Base-by-base conservation (phyloP, 2,329 filamentous ascomycete species). In the Ascomycota sp. region DNA sequence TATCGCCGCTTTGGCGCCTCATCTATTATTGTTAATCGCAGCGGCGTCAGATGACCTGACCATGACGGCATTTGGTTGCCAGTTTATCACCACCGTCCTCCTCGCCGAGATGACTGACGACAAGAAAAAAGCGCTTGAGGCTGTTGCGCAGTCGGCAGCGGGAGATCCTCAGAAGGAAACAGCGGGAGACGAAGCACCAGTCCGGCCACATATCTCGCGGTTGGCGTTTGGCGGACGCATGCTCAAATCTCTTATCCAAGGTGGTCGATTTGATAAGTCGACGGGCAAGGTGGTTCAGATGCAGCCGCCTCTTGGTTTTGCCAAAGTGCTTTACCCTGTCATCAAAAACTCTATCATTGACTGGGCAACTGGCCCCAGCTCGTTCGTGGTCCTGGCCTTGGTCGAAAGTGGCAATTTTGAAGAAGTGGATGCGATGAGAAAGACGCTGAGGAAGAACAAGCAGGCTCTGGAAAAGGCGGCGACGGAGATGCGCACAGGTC, bases 211-310 rank as follows among this genome's bases (percentile, higher is more conserved):
- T 45, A 61, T 77, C 32, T 66, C 71, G 19, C 59, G 66, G 42
- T 63, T 66, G 23, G 47, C 70, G 0, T 63, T 63, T 40, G 77
- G 72, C 25, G 82, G 80, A 11, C 75, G 82, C 34, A 77, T 94
- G 74, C 65, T 95, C 43, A 94, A 93, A 58, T 77, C 77, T 0
- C 66, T 98, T 7, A 83, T 94, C 17, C 75, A 82, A 32, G 89
- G 89, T 25, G 89, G 91, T 19, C 74, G 72, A 33, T 98, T 79
- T 47, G 82, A 95, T 52, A 69, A 70, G 35, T 63, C 63, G 26
- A 63, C 69, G 2, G 82, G 82, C 52, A 70, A 63, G 32, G 54
- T 89, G 27, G 65, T 77, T 43, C 68, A 71, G 15, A 64, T 77
- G 2, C 71, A 83, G 29, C 82, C 83, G 11, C 65, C 79, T 7